phyloP scores from a whole-genome alignment of 2,329 filamentous ascomycete genomes.

The Lecanosticta acicola region DNA sequence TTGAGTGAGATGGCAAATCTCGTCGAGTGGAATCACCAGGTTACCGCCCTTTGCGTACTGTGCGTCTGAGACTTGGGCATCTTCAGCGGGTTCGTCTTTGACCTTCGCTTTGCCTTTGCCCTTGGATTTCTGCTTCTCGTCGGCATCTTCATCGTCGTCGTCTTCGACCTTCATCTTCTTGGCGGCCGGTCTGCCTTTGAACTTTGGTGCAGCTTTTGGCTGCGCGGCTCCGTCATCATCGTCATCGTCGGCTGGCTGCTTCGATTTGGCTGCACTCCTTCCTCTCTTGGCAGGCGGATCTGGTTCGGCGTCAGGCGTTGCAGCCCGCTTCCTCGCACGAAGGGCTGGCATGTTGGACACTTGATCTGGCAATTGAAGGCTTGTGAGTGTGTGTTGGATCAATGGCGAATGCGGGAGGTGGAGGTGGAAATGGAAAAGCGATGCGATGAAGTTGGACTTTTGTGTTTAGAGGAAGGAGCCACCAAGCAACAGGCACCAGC shows the following conservation, averaged over 20 bases:
- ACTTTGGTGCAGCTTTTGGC: slow-evolving; percentile 2
- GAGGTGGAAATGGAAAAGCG: background rate
- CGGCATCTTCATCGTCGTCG: slow-evolving; percentile 3
- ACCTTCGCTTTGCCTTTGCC: slow-evolving; percentile 16
- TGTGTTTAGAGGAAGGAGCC: slow-evolving; percentile 2
- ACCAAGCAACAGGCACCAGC: background rate
- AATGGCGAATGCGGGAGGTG: background rate
- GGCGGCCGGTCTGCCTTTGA: slow-evolving; percentile 2
- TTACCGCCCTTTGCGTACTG: slow-evolving; percentile 42
- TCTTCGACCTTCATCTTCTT: slow-evolving; percentile 5
- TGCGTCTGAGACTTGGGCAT: slow-evolving; percentile 38
- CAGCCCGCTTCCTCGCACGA: slow-evolving; percentile 10
- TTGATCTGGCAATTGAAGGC: background rate
- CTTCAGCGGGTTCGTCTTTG: slow-evolving; percentile 9
- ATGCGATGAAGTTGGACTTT: slow-evolving; percentile 1
- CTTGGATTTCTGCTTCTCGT: slow-evolving; percentile 9
- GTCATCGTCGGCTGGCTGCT: slow-evolving; percentile 8
- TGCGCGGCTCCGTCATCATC: slow-evolving; percentile 2
- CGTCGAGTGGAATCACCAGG: slow-evolving; percentile 46
- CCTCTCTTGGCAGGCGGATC: slow-evolving; percentile 12
- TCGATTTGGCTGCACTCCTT: background rate
- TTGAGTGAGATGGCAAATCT: slow-evolving; percentile 32
- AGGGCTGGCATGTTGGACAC: slow-evolving; percentile 5
- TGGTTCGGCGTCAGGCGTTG: slow-evolving; percentile 10
- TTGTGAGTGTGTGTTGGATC: background rate